These are phyloP conservation scores for Fabrea salina DNA, from an alignment of 169 alveolate genomes.

Conservation along the genomic window DNA sequence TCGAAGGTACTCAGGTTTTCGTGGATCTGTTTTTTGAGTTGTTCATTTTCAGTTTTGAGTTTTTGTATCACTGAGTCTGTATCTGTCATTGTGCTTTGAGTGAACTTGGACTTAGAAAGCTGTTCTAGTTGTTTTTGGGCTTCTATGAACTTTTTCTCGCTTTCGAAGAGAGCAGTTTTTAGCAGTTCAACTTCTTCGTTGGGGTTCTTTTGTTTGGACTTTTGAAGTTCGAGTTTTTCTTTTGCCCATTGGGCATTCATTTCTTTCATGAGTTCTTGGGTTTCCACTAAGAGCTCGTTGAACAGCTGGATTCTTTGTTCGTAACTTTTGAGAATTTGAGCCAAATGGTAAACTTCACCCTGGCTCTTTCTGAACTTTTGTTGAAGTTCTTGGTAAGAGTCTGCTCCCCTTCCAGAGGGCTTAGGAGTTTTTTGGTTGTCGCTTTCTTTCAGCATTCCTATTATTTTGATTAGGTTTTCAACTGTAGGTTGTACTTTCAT, in stretches of 20 bases:
- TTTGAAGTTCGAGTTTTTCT: neutral
- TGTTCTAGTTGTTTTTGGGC: neutral
- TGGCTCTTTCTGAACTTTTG: neutral
- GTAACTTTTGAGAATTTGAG: neutral
- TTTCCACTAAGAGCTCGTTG: neutral
- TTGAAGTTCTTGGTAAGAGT: too few species aligned
- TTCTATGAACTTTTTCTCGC: too few species aligned
- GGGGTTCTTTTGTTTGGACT: neutral
- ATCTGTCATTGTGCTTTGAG: neutral
- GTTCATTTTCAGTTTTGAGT: neutral
- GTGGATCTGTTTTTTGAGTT: neutral
- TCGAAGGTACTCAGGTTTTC: neutral
- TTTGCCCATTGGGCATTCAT: neutral
- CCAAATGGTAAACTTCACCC: neutral
- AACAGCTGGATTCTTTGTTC: neutral
- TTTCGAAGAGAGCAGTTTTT: neutral
- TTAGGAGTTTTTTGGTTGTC: neutral
- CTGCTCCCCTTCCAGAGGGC: neutral
- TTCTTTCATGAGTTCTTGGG: neutral
- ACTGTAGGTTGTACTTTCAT: neutral
- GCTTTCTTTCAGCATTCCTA: neutral
- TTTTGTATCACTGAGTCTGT: neutral
- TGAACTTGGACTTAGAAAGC: neutral
- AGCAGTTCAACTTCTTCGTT: neutral
- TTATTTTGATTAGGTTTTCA: neutral